Percentiles rank a stretch among this genome's conserved stretches.
phyloP scores from a whole-genome alignment of 768 basidiomycete species.

The Suillus subluteus region DNA sequence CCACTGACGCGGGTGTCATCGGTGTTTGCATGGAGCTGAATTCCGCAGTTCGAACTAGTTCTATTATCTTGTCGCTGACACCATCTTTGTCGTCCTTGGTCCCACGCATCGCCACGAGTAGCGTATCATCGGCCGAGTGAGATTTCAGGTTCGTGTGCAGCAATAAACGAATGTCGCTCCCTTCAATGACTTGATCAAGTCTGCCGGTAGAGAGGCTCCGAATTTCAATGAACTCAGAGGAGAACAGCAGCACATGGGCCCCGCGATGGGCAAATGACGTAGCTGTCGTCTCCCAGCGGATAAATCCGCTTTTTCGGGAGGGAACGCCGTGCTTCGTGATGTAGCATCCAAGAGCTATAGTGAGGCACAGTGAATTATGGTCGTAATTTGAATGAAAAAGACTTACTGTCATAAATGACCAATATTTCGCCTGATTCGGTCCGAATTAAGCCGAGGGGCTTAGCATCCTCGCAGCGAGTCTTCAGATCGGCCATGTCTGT shows the following conservation, averaged over 20 bases:
- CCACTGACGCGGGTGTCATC: conserved; percentile 31
- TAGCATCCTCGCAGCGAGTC: conserved; percentile 55
- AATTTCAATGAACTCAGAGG: conserved; percentile 75
- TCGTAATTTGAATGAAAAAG: neutral
- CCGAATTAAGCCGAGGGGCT: conserved; percentile 69
- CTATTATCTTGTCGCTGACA: conserved; percentile 63
- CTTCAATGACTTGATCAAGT: conserved; percentile 86
- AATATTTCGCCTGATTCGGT: conserved; percentile 59
- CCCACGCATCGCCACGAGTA: conserved; percentile 70
- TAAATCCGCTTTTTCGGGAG: conserved; percentile 59
- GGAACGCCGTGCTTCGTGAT: conserved; percentile 73
- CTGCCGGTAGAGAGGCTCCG: conserved; percentile 64
- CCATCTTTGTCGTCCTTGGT: conserved; percentile 58
- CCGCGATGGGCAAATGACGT: conserved; percentile 62
- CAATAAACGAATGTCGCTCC: conserved; percentile 65
- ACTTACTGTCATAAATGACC: conserved; percentile 75
- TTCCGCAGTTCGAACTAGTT: conserved; percentile 72
- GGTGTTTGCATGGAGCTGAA: conserved; percentile 37
- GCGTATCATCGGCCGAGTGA: conserved; percentile 42
- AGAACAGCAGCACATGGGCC: conserved; percentile 72
- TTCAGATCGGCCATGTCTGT: conserved; percentile 56
- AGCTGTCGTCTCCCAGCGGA: conserved; percentile 81
- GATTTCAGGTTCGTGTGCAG: conserved; percentile 38
- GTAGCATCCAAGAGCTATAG: conserved; percentile 73
- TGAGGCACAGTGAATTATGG: neutral